Evolutionary conservation across 352 stramenopile genomes (phyloP), one percentile per base, ranked within the genome.

Genomic region (Phytopythium aichiense): DNA sequence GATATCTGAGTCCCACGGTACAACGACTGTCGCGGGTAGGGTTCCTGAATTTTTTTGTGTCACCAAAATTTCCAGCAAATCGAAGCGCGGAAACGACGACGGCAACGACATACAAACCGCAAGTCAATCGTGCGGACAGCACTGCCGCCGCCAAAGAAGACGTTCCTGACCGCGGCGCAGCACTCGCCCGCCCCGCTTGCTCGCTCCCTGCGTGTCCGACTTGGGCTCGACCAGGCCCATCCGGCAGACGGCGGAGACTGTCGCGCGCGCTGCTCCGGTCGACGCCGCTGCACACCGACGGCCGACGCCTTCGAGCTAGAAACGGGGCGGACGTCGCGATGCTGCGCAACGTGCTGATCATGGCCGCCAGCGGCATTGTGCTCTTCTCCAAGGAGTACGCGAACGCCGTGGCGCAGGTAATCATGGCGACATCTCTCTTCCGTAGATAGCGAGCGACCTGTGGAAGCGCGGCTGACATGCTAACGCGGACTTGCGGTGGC

Each of bases 371-470:
- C 71, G 91, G 91, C 66, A 92, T 97, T 71, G 85, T 97, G 61
- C 84, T 98, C 58, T 97, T 98, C 75, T 96, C 84, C 53, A 95
- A 97, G 62, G 89, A 97, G 64, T 97, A 95, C 68, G 84, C 81
- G 40, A 96, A 96, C 60, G 74, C 84, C 28, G 75, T 97, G 25
- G 80, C 84, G 2, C 86, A 95, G 81, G 84, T 94, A 75, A 2
- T 5, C 18, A 30, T n/a, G 35, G 9, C 35, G 49, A 23, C 28
- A 18, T 2, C 25, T 12, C 7, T 2, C 15, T 7, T 22, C 25
- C 25, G 40, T 43, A 13, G 15, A 6, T 45, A 22, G 40, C n/a
- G 28, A 22, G 40, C n/a, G 28, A 7, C 28, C 28, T 31, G 28
- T 31, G 28, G 25, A 30, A 30, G 25, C 25, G 25, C 25, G 25